These are phyloP conservation scores for Sideroxylon spinosum DNA, from an alignment of 179 eudicot species.

Conservation along the genomic window DNA sequence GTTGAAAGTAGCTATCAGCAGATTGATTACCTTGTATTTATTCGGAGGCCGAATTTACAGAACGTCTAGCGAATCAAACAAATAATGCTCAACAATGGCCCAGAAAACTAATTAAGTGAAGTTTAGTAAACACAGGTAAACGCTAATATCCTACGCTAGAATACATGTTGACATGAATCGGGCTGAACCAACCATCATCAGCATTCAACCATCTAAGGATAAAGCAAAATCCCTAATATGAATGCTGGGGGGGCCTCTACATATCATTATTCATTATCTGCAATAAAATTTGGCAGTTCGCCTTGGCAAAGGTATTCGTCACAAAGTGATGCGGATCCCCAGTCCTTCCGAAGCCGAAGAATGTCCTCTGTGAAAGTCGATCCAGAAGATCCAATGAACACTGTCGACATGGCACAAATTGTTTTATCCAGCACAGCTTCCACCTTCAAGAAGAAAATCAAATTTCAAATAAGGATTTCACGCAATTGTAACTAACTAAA, in stretches of 20 bases:
- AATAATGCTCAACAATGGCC: not conserved
- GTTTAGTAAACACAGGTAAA: too few relatives aligned
- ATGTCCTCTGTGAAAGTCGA: slow-evolving; percentile 98
- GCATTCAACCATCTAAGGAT: not conserved
- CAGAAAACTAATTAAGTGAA: not conserved
- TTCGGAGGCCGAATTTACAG: not conserved
- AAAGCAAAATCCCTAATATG: too few relatives aligned
- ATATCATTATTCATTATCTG: slow-evolving; percentile 66
- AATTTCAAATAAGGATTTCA: not conserved
- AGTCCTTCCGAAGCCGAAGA: slow-evolving; percentile 73
- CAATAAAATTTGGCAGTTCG: slow-evolving; percentile 79
- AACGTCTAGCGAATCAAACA: not conserved
- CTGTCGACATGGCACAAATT: slow-evolving; percentile 78
- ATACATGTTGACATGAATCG: slow-evolving; percentile 5
- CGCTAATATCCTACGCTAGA: slow-evolving; percentile 8
- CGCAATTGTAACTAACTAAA: too few relatives aligned
- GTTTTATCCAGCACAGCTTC: slow-evolving; percentile 98
- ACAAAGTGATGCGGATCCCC: slow-evolving; percentile 81
- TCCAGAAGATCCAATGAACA: slow-evolving; percentile 81
- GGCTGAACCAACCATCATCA: slow-evolving; percentile 9
- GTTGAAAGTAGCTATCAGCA: too few relatives aligned
- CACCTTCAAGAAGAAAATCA: slow-evolving; percentile 53
- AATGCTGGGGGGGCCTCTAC: not conserved
- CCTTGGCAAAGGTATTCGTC: slow-evolving; percentile 91
- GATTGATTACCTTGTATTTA: too few relatives aligned